Conservation (phyloP, 495 filamentous ascomycete genomes). For the Bathelium albidoporum region DNA sequence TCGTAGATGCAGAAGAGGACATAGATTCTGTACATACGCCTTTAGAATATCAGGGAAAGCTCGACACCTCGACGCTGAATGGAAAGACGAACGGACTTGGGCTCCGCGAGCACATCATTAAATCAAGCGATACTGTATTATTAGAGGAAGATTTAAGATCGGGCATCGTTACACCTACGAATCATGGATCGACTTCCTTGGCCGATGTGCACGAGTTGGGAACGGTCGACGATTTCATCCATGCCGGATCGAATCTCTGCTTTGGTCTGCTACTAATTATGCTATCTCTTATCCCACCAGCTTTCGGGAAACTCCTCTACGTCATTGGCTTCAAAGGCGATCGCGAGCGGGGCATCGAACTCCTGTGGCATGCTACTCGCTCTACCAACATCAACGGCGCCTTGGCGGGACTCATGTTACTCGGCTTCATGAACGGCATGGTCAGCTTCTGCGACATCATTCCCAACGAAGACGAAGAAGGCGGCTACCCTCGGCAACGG, state of each 20-base stretch:
- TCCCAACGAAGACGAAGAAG: slow-evolving; percentile 43
- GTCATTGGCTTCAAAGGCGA: slow-evolving; percentile 92
- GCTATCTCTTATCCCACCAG: slow-evolving; percentile 82
- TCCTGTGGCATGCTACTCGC: slow-evolving; percentile 89
- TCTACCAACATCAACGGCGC: slow-evolving; percentile 76
- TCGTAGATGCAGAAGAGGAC: slow-evolving; percentile 37
- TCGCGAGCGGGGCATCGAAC: slow-evolving; percentile 64
- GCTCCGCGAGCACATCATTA: not conserved
- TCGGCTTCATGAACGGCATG: slow-evolving; percentile 82
- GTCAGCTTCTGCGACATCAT: slow-evolving; percentile 82
- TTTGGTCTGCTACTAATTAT: slow-evolving; percentile 78
- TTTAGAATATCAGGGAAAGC: slow-evolving; percentile 28
- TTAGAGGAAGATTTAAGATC: not conserved
- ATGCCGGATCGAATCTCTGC: slow-evolving; percentile 78
- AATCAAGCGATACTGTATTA: not conserved
- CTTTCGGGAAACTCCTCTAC: slow-evolving; percentile 70
- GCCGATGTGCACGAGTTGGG: not conserved
- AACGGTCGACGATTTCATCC: slow-evolving; percentile 71
- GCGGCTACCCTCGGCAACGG: slow-evolving; percentile 61
- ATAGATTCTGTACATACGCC: slow-evolving; percentile 13
- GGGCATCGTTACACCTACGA: not conserved
- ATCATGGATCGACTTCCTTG: not conserved
- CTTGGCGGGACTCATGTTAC: slow-evolving; percentile 67
- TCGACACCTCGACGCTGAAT: slow-evolving; percentile 15
- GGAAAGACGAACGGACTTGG: not conserved